These are phyloP conservation scores for Obba rivulosa DNA, from an alignment of 768 basidiomycete species.

Conservation along the genomic window DNA sequence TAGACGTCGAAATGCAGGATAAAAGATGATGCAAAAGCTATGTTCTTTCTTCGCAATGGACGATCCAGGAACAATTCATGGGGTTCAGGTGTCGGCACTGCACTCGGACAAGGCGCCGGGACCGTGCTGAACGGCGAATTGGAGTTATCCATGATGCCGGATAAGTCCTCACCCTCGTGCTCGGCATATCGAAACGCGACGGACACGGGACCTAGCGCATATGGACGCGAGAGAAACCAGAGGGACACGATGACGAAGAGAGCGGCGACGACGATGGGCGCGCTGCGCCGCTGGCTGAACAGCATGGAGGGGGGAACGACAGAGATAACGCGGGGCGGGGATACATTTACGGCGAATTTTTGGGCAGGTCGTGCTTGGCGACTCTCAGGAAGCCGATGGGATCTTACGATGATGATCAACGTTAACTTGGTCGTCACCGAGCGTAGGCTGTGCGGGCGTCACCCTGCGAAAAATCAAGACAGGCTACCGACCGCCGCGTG, in stretches of 20 bases:
- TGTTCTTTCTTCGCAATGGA: constrained; percentile 13
- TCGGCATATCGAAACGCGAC: not conserved
- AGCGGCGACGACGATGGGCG: constrained; percentile 1
- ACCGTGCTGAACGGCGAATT: not conserved
- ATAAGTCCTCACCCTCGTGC: not conserved
- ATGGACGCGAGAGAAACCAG: constrained; percentile 5
- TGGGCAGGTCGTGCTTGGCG: too few species aligned
- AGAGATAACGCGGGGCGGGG: too few species aligned
- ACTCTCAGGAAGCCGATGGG: too few species aligned
- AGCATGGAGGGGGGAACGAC: too few species aligned
- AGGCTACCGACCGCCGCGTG: too few species aligned
- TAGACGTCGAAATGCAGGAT: constrained; percentile 32
- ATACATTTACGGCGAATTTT: too few species aligned
- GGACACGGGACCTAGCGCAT: not conserved
- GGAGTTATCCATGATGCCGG: not conserved
- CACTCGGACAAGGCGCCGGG: not conserved
- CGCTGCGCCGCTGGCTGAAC: not conserved
- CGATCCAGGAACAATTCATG: not conserved
- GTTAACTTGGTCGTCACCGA: too few species aligned
- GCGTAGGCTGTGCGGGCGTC: too few species aligned
- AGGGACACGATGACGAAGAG: not conserved
- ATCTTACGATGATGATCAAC: too few species aligned
- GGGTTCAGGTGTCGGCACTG: not conserved
- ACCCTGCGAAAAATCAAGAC: too few species aligned
- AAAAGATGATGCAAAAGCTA: constrained; percentile 30